These are phyloP conservation scores for Akanthomyces lecanii DNA, from an alignment of 2,329 filamentous ascomycete species.

Conservation along the genomic window DNA sequence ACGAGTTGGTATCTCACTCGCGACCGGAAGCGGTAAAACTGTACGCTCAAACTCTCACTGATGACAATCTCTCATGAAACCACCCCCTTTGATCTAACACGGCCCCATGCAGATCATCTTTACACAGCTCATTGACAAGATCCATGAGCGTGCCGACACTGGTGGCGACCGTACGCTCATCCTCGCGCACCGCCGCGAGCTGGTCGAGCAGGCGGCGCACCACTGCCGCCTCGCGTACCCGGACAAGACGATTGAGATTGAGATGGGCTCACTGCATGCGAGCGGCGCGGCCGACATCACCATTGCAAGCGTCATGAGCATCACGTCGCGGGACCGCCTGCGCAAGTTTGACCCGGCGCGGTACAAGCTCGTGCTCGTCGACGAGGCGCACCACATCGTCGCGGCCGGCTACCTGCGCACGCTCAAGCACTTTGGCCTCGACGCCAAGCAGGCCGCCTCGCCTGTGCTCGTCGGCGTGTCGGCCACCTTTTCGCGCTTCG, in stretches of 20 bases:
- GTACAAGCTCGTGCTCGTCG: conserved; percentile 90
- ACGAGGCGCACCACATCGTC: conserved; percentile 96
- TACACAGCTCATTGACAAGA: conserved; percentile 83
- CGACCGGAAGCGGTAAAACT: conserved; percentile 86
- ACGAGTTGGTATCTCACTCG: conserved; percentile 77
- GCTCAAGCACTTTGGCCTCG: conserved; percentile 73
- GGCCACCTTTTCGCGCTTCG: conserved; percentile 72
- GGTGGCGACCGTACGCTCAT: conserved; percentile 76
- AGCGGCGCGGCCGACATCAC: conserved; percentile 86
- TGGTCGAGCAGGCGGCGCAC: conserved; percentile 87
- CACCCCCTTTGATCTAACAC: background rate
- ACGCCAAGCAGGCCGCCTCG: conserved; percentile 36
- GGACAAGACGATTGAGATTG: conserved; percentile 75
- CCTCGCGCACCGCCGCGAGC: conserved; percentile 83
- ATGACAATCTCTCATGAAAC: conserved; percentile 16
- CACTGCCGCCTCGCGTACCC: conserved; percentile 84
- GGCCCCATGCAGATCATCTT: conserved; percentile 69
- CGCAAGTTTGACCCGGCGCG: conserved; percentile 70
- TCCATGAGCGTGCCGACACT: conserved; percentile 49
- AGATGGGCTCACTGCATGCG: conserved; percentile 78
- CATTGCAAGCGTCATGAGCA: conserved; percentile 82
- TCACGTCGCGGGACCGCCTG: conserved; percentile 73
- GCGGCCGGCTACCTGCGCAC: conserved; percentile 72
- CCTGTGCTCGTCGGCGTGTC: conserved; percentile 85
- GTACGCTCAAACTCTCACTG: conserved; percentile 41